Conservation (phyloP, 129 eudicot genomes). For the Mikania micrantha region DNA sequence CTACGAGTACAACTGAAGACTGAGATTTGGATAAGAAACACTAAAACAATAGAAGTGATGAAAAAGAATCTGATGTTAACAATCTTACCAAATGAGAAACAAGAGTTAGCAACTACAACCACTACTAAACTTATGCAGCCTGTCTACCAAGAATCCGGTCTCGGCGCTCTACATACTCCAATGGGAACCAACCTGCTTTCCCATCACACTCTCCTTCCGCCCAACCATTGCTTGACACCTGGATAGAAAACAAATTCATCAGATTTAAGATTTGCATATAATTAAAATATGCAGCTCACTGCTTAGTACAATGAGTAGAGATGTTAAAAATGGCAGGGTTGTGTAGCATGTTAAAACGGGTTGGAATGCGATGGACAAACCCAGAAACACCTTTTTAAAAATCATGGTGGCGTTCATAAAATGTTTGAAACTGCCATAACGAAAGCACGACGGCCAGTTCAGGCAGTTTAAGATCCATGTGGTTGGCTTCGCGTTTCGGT, state of each 20-base stretch:
- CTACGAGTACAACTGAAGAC: not conserved
- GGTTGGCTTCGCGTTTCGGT: not conserved
- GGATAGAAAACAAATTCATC: not conserved
- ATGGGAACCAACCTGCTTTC: slow-evolving; percentile 96
- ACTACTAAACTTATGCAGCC: slow-evolving; percentile 50
- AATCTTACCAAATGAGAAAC: slow-evolving; percentile 5
- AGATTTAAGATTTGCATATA: not conserved
- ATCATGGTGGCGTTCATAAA: not conserved
- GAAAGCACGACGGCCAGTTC: not conserved
- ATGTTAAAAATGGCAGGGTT: not conserved
- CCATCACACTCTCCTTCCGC: slow-evolving; percentile 99
- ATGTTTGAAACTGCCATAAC: not conserved
- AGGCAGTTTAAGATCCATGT: not conserved
- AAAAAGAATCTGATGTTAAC: slow-evolving; percentile 4
- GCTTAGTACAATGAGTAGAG: not conserved
- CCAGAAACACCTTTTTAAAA: not conserved
- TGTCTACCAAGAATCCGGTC: slow-evolving; percentile 83
- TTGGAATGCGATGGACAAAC: not conserved
- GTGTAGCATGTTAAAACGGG: not conserved
- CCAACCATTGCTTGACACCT: slow-evolving; percentile 94
- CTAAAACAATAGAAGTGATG: slow-evolving; percentile 6
- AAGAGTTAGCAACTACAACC: slow-evolving; percentile 3
- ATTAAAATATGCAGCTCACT: not conserved
- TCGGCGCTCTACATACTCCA: slow-evolving; percentile 72
- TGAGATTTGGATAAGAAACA: not conserved